Evolutionary conservation across 768 basidiomycete genomes (phyloP), one percentile per base, ranked within the genome.

Genomic region (Grammothele lineata): DNA sequence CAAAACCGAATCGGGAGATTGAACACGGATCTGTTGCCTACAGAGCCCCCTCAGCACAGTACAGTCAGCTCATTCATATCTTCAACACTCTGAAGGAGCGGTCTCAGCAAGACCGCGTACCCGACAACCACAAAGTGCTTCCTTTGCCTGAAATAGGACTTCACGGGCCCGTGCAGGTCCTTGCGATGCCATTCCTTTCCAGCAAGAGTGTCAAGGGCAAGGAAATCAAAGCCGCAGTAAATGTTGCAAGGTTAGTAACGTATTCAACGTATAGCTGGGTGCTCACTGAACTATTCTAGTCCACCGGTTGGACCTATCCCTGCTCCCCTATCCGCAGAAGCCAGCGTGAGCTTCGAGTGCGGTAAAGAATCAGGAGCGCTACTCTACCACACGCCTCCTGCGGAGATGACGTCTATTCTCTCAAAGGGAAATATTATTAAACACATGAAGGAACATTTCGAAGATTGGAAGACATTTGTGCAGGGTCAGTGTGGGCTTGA

Each of bases 381-480:
- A n/a, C 35, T 36, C 38, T 3, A 22, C 22, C 24, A 22, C 23
- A 9, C 9, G 38, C 38, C 19, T 6, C 21, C 21, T 14, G 38
- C 23, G 8, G 17, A 22, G 21, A 40, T 22, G 12, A 25, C 10
- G 11, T 12, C 11, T 11, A 15, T 47, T 5, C 17, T 15, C 8
- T n/a, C 38, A 15, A 43, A 37, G 19, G 42, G 54, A 18, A 36
- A 34, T 10, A 48, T 55, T 35, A 43, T 47, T 7, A 45, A 35
- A 17, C 46, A 55, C 40, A 48, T 51, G 40, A 25, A 43, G 7
- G 24, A 46, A 8, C 39, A 45, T 47, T 46, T 44, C 23, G 27
- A 43, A 5, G 24, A 37, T 5, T 55, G 54, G 54, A 11, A 43
- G 15, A 35, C 2, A 19, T 49, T 55, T 11, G 43, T 43, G 18